Evolutionary conservation across 805 yeast genomes (phyloP).

Genomic region (Ogataea zsoltii): DNA sequence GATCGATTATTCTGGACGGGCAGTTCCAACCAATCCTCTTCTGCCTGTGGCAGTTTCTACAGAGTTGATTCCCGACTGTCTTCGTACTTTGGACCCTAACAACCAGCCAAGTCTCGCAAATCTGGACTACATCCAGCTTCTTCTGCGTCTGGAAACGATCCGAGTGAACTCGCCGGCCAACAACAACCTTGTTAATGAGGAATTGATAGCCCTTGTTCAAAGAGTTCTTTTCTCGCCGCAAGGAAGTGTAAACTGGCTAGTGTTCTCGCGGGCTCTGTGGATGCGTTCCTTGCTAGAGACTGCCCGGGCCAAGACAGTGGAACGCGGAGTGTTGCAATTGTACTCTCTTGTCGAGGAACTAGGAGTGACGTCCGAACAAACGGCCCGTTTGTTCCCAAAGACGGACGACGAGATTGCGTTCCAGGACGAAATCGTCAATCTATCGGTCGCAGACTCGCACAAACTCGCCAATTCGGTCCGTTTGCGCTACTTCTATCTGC

Average conservation of each 20-base stretch:
- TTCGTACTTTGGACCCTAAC: slow-evolving; percentile 71
- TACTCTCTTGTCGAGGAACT: slow-evolving; percentile 88
- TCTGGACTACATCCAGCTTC: slow-evolving; percentile 71
- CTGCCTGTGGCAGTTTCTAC: slow-evolving; percentile 64
- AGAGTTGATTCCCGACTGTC: slow-evolving; percentile 59
- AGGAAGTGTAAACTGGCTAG: slow-evolving; percentile 63
- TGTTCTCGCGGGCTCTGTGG: slow-evolving; percentile 85
- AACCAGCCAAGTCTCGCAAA: slow-evolving; percentile 72
- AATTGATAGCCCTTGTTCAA: slow-evolving; percentile 70
- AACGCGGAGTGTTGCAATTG: slow-evolving; percentile 92
- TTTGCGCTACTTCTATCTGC: slow-evolving; percentile 65
- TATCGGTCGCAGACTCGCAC: slow-evolving; percentile 26
- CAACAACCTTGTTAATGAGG: slow-evolving; percentile 75
- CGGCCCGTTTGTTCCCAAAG: slow-evolving; percentile 52
- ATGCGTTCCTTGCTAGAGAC: slow-evolving; percentile 85
- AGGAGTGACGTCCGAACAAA: slow-evolving; percentile 59
- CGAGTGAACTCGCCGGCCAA: slow-evolving; percentile 72
- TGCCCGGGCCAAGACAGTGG: slow-evolving; percentile 78
- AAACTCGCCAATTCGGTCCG: slow-evolving; percentile 50
- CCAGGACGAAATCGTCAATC: slow-evolving; percentile 19
- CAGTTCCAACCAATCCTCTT: slow-evolving; percentile 25
- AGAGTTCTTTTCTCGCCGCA: slow-evolving; percentile 62
- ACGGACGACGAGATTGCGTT: slow-evolving; percentile 32
- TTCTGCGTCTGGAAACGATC: slow-evolving; percentile 64
- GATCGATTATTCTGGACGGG: slow-evolving; percentile 36